A percentile compares a stretch with the other conserved stretches of the same genome.
These are phyloP conservation scores for Magnolia sinica DNA, from an alignment of 164 flowering plant species.

Conservation along the genomic window DNA sequence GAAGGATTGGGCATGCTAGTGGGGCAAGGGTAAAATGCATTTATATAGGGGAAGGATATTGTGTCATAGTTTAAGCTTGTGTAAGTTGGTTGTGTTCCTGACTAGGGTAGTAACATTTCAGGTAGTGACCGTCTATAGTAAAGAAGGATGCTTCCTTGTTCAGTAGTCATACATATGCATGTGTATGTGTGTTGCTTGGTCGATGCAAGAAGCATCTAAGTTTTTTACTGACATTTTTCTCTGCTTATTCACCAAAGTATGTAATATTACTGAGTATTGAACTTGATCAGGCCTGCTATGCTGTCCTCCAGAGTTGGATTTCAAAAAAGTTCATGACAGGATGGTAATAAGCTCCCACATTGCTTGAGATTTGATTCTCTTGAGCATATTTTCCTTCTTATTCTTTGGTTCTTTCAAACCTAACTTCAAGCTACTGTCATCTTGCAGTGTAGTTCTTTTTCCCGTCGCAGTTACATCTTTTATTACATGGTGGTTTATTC, in stretches of 20 bases:
- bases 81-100: no score
- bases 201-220: not conserved
- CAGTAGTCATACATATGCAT: not conserved
- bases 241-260: not conserved
- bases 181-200: not conserved
- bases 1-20: no score
- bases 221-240: not conserved
- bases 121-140: no score
- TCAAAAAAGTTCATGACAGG: slow-evolving; percentile 96
- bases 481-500: slow-evolving; percentile 65
- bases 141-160: not conserved
- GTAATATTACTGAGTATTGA: not conserved
- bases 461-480: slow-evolving; percentile 73
- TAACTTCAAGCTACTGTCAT: not conserved
- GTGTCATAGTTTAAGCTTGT: no score
- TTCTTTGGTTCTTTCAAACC: no score
- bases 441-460: slow-evolving; percentile 72
- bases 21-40: no score
- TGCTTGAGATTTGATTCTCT: slow-evolving; percentile 1
- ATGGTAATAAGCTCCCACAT: slow-evolving; percentile 46
- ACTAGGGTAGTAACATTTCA: no score
- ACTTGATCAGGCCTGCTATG: slow-evolving; percentile 69
- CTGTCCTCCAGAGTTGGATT: slow-evolving; percentile 78
- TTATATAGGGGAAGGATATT: no score
- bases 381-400: not conserved